These are phyloP conservation scores for Rhizophagus prolifer DNA, from an alignment of 192 early-diverging fungal species.

Conservation along the genomic window DNA sequence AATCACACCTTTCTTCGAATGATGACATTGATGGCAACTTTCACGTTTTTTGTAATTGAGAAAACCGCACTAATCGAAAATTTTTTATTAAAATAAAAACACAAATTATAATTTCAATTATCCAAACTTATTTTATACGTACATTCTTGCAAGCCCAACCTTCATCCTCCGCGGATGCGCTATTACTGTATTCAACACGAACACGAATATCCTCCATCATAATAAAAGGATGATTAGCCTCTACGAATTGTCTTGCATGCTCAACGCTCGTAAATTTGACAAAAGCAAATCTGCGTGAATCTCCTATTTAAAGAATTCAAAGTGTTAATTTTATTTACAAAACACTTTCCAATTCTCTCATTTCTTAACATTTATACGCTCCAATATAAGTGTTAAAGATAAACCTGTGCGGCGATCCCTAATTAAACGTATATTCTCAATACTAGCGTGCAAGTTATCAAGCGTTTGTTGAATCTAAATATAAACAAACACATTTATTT, in stretches of 20 bases:
- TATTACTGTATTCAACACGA: constrained; percentile 36
- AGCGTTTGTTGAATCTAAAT: constrained; percentile 39
- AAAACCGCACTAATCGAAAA: constrained; percentile 5
- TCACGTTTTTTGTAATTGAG: constrained; percentile 25
- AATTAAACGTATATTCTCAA: constrained; percentile 40
- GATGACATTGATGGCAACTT: constrained; percentile 22
- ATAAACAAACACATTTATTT: background rate
- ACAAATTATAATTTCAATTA: background rate
- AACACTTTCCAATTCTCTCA: background rate
- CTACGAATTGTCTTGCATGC: constrained; percentile 44
- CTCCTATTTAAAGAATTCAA: constrained; percentile 25
- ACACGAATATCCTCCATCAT: constrained; percentile 38
- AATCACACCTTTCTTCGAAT: constrained; percentile 23
- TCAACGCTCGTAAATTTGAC: constrained; percentile 46
- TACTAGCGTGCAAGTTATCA: constrained; percentile 38
- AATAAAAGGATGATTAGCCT: constrained; percentile 36
- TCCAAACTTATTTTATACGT: background rate
- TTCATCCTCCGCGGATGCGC: constrained; percentile 26
- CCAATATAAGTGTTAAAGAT: background rate
- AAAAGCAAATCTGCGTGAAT: constrained; percentile 46
- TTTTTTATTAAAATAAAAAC: too few relatives aligned
- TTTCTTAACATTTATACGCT: background rate
- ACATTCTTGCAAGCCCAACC: constrained; percentile 28
- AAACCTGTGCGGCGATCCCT: constrained; percentile 43
- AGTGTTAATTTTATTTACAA: background rate